A percentile compares a stretch with the other conserved stretches of the same genome.
Evolutionary conservation across 2,329 filamentous ascomycete genomes (phyloP).

Genomic region (Hypocrella siamensis): DNA sequence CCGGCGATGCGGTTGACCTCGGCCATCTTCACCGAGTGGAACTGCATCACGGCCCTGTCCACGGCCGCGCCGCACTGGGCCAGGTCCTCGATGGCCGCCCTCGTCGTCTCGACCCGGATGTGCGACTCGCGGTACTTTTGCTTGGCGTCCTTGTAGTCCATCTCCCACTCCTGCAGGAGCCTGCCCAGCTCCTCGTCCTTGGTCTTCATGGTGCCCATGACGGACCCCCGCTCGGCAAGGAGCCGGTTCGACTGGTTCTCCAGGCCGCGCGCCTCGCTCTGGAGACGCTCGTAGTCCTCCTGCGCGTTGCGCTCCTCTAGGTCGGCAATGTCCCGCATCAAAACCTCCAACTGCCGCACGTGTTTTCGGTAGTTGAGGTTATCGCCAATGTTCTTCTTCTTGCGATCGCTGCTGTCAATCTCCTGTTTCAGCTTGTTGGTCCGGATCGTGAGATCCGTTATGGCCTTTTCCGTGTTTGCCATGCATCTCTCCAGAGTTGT

Average conservation of each 20-base stretch:
- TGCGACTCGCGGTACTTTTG: slow-evolving; percentile 72
- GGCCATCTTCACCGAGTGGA: slow-evolving; percentile 92
- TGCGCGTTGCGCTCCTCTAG: slow-evolving; percentile 68
- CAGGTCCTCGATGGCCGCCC: slow-evolving; percentile 82
- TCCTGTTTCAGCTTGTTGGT: slow-evolving; percentile 67
- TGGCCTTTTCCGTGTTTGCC: slow-evolving; percentile 48
- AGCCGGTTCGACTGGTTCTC: slow-evolving; percentile 54
- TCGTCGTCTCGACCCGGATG: slow-evolving; percentile 81
- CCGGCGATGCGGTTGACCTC: slow-evolving; percentile 91
- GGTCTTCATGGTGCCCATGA: slow-evolving; percentile 65
- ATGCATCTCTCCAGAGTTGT: slow-evolving; percentile 51
- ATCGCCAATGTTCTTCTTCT: slow-evolving; percentile 74
- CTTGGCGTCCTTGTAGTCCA: slow-evolving; percentile 73
- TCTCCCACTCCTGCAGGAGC: slow-evolving; percentile 64
- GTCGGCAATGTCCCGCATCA: slow-evolving; percentile 55
- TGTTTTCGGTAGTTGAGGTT: slow-evolving; percentile 78
- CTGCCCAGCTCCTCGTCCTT: slow-evolving; percentile 69
- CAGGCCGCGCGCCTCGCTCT: slow-evolving; percentile 49
- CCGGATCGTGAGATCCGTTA: slow-evolving; percentile 47
- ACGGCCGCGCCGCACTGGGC: slow-evolving; percentile 68
- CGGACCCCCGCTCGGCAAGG: slow-evolving; percentile 54
- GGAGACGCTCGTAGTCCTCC: slow-evolving; percentile 64
- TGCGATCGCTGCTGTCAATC: slow-evolving; percentile 63
- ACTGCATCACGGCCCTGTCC: slow-evolving; percentile 95
- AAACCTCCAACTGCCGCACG: slow-evolving; percentile 47